phyloP scores from a whole-genome alignment of 2,329 filamentous ascomycete genomes.

The Aspergillus ochraceoroseus region DNA sequence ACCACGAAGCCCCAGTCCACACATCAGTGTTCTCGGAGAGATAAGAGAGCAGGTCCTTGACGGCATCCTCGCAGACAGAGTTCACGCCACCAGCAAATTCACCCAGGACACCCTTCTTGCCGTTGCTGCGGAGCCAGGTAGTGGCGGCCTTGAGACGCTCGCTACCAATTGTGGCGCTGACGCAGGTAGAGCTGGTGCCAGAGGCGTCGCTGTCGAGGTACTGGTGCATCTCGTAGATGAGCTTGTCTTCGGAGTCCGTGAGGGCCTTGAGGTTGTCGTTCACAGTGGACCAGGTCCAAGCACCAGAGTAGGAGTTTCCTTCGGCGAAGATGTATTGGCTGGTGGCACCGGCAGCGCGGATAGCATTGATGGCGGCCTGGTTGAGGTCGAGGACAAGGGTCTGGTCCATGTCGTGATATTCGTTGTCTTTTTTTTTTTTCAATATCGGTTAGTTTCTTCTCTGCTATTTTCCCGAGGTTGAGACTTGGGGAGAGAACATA shows the following conservation, averaged over 20 bases:
- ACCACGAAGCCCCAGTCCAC: conserved; percentile 52
- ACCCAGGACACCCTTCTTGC: conserved; percentile 51
- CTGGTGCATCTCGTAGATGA: conserved; percentile 60
- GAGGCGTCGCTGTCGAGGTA: conserved; percentile 56
- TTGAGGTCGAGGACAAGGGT: conserved; percentile 56
- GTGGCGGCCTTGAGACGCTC: conserved; percentile 51
- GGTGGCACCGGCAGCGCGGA: conserved; percentile 56
- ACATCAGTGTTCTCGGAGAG: conserved; percentile 49
- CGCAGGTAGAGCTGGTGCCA: conserved; percentile 50
- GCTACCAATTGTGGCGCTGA: conserved; percentile 50
- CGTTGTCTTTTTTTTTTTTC: conserved; percentile 48
- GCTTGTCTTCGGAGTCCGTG: conserved; percentile 50
- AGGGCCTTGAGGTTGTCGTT: conserved; percentile 46
- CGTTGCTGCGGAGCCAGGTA: conserved; percentile 51
- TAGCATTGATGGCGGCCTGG: conserved; percentile 59
- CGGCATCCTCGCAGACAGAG: conserved; percentile 46
- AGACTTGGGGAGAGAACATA: conserved; percentile 9
- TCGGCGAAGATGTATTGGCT: conserved; percentile 56
- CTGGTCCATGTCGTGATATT: conserved; percentile 61
- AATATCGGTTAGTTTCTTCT: neutral
- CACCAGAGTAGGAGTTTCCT: conserved; percentile 49
- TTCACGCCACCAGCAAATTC: conserved; percentile 54
- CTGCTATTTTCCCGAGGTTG: neutral
- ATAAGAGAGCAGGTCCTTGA: conserved; percentile 45
- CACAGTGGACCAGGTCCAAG: conserved; percentile 47